Conservation (phyloP, 2,329 filamentous ascomycete genomes). For the Hypoxylon sp. region DNA sequence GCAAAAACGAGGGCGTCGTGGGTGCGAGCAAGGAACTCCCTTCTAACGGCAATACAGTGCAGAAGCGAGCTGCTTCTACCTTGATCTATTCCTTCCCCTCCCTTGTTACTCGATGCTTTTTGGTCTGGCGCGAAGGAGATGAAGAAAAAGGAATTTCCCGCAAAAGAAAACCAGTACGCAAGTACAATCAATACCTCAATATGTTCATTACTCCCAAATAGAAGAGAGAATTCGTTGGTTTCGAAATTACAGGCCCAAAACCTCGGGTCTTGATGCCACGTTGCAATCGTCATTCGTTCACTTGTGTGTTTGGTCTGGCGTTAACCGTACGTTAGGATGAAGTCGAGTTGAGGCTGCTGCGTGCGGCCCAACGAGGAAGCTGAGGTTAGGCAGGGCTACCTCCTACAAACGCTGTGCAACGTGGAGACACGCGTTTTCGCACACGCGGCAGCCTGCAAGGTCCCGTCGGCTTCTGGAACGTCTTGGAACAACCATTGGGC, state of each 20-base stretch:
- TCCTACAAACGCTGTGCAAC: constrained; percentile 49
- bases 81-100: constrained; percentile 10
- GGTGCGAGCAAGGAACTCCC: constrained; percentile 21
- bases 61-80: constrained; percentile 7
- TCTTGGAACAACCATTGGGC: constrained; percentile 43
- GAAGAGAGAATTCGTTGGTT: constrained; percentile 32
- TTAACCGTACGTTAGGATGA: constrained; percentile 30
- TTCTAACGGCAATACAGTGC: constrained; percentile 24
- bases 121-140: constrained; percentile 32
- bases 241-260: constrained; percentile 24
- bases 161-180: constrained; percentile 42
- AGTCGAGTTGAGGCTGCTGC: constrained; percentile 48
- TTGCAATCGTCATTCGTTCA: constrained; percentile 33
- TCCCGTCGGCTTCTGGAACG: constrained; percentile 50
- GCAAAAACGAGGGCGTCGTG: constrained; percentile 38
- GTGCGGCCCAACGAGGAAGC: constrained; percentile 44
- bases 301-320: constrained; percentile 21
- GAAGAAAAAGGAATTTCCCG: constrained; percentile 35
- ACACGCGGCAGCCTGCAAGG: constrained; percentile 50
- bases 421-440: constrained; percentile 43
- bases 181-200: constrained; percentile 40
- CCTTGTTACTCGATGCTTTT: constrained; percentile 30
- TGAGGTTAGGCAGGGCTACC: constrained; percentile 49
- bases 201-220: constrained; percentile 39
- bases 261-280: constrained; percentile 36